These are phyloP conservation scores for Entrophospora sp. DNA, from an alignment of 192 early-diverging fungal genomes.

Conservation along the genomic window DNA sequence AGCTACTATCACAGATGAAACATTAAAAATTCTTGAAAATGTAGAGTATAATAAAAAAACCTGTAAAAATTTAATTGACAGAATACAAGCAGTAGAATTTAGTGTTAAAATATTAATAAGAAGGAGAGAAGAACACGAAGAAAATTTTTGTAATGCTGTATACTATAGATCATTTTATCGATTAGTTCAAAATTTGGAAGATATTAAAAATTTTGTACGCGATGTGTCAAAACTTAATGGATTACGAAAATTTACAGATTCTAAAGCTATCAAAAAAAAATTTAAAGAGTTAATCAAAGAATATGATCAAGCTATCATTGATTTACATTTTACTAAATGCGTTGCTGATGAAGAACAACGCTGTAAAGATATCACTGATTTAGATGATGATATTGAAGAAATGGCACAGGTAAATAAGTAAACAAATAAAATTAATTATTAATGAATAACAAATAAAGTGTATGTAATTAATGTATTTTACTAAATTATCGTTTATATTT, in stretches of 20 bases:
- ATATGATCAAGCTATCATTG: neutral
- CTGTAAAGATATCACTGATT: neutral
- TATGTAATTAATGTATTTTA: too few species aligned
- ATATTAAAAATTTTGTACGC: neutral
- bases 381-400: neutral
- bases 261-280: neutral
- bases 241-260: neutral
- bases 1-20: too few species aligned
- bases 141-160: neutral
- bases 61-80: constrained; percentile 11
- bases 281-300: neutral
- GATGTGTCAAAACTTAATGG: constrained; percentile 12
- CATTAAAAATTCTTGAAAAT: too few species aligned
- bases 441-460: too few species aligned
- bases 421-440: too few species aligned
- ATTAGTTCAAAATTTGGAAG: neutral
- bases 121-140: neutral
- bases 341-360: neutral
- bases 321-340: neutral
- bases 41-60: constrained; percentile 1
- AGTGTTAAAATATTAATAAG: constrained; percentile 1
- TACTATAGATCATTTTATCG: neutral
- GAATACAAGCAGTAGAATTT: neutral
- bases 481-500: too few species aligned
- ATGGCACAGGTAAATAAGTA: too few species aligned